Percentiles rank a stretch among this genome's conserved stretches.
Evolutionary conservation across 179 eudicot species (phyloP).

Genomic region (Spergularia azorica): DNA sequence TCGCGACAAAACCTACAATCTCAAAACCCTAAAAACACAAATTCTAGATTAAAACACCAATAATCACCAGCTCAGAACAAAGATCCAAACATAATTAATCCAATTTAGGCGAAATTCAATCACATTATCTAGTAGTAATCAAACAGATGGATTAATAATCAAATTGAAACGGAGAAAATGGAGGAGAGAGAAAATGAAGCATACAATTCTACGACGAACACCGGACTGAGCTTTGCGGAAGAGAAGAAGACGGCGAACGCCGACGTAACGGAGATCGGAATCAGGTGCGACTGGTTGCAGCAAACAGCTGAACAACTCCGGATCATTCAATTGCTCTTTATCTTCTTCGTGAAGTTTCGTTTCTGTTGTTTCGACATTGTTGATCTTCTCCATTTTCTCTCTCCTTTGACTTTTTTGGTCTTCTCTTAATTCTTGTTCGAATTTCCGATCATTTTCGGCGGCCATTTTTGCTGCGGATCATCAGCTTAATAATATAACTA

Average conservation of each 20-base stretch:
- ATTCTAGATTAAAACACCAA: conserved; percentile 7
- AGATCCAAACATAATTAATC: neutral
- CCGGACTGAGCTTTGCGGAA: conserved; percentile 69
- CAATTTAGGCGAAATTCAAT: neutral
- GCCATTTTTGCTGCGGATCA: conserved; percentile 21
- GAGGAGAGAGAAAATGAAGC: neutral
- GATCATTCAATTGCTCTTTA: conserved; percentile 39
- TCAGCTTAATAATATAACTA: neutral
- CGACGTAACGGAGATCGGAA: conserved; percentile 71
- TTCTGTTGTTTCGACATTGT: neutral
- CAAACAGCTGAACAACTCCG: conserved; percentile 66
- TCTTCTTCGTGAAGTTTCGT: neutral
- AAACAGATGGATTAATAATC: neutral
- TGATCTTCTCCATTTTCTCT: conserved; percentile 17
- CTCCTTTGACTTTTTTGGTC: conserved; percentile 26
- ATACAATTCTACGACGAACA: conserved; percentile 59
- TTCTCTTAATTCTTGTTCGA: neutral
- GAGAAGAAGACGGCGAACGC: conserved; percentile 80
- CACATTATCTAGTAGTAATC: neutral
- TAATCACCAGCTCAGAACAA: neutral
- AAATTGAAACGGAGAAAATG: neutral
- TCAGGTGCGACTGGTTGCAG: conserved; percentile 68
- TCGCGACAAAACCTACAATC: neutral
- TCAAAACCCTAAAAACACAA: conserved; percentile 1
- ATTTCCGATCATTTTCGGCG: conserved; percentile 18